A percentile compares a stretch with the other conserved stretches of the same genome.
These are phyloP conservation scores for Yarrowia yakushimensis DNA, from an alignment of 805 yeast genomes.

Conservation along the genomic window DNA sequence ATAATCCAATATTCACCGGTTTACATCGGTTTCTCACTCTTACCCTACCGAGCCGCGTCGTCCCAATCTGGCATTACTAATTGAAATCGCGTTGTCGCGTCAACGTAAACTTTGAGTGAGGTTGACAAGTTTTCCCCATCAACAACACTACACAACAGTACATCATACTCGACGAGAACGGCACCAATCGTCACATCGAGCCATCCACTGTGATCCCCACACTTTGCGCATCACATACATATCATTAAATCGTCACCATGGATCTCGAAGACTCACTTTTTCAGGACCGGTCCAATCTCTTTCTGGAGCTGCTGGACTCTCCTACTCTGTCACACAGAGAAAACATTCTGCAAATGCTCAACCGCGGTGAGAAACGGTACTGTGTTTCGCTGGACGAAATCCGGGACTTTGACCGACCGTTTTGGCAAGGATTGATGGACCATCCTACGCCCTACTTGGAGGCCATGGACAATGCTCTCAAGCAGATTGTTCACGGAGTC, in stretches of 20 bases:
- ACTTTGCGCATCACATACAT: neutral
- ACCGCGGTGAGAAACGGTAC: slow-evolving; percentile 61
- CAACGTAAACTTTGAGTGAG: neutral
- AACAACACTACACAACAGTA: neutral
- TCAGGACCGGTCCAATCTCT: slow-evolving; percentile 2
- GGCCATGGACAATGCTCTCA: slow-evolving; percentile 80
- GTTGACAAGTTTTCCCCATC: neutral
- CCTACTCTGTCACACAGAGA: slow-evolving; percentile 41
- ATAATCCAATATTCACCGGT: neutral
- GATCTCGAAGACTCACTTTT: slow-evolving; percentile 10
- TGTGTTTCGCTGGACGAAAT: slow-evolving; percentile 80
- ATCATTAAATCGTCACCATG: neutral
- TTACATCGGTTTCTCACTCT: neutral
- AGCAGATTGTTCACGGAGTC: slow-evolving; percentile 71
- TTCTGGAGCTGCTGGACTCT: slow-evolving; percentile 5
- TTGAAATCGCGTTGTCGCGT: slow-evolving; percentile 6
- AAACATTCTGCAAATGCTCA: slow-evolving; percentile 68
- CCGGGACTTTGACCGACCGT: slow-evolving; percentile 72
- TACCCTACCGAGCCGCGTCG: slow-evolving; percentile 5
- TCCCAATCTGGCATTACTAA: neutral
- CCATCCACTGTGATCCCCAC: neutral
- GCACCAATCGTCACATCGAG: neutral
- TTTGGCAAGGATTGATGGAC: slow-evolving; percentile 71
- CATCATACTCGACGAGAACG: neutral
- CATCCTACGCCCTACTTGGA: slow-evolving; percentile 84